Base-by-base conservation (phyloP, 345 rosid species). In the Acer negundo region DNA sequence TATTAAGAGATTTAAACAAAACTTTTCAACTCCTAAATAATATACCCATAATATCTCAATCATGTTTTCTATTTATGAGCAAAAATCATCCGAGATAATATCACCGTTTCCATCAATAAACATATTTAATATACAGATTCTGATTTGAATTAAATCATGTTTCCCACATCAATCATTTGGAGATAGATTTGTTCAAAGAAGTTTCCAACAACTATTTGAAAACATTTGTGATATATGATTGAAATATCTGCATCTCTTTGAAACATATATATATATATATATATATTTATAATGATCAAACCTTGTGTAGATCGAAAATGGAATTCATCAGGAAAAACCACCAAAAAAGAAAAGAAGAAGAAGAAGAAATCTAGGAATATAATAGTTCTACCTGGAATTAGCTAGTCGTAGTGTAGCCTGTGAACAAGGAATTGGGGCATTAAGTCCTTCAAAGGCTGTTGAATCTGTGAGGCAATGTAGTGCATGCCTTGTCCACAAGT, bases 371-470 rank as follows among this genome's bases (percentile, higher is more conserved):
- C 15, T 49, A 49, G 16, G 16, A 26, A 47, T 12, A 64, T 47
- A 17, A 31, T 64, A 63, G 12, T 47, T 35, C 49, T 51, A 75
- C 71, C 78, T 66, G 51, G 31, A 35, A 28, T 64, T 28, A 49
- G 10, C 38, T 35, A 35, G 38, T 42, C 26, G n/a, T 49, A 12
- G 53, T 70, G 64, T 51, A 31, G 64, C n/a, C 35, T 15, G 51
- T 20, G n/a, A 47, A 35, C 13, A 28, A 53, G 77, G 20, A 28
- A 49, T 19, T 51, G 42, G 23, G 61, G 61, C 40, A 16, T 24
- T 10, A 44, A 44, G 67, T 75, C 62, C 47, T 13, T 64, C 28
- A 51, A 19, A 6, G 28, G 53, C 15, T 66, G 53, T 66, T 66
- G 31, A 20, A 20, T 31, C 28, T 16, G 71, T 31, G 78, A 53